Conservation (phyloP, 2,329 filamentous ascomycete genomes). For the Ceratocystis cacaofunesta region DNA sequence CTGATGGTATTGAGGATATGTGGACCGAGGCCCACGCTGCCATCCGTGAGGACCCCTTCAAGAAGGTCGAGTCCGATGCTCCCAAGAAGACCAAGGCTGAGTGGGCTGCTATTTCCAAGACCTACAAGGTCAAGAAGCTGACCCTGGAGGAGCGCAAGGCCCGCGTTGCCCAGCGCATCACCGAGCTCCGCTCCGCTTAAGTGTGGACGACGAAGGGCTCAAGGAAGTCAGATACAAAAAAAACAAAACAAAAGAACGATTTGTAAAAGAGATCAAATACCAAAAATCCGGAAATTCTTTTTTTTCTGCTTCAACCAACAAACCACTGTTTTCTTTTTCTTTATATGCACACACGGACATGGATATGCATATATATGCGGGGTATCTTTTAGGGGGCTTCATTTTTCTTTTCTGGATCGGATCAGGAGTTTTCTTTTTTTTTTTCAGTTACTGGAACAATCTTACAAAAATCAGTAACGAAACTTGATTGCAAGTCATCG, state of each 20-base stretch:
- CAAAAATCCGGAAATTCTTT: slow-evolving; percentile 4
- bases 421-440: background rate
- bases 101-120: slow-evolving; percentile 90
- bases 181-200: slow-evolving; percentile 43
- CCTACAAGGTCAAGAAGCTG: slow-evolving; percentile 67
- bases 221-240: slow-evolving; percentile 7
- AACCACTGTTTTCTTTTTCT: background rate
- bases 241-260: slow-evolving; percentile 15
- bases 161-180: slow-evolving; percentile 82
- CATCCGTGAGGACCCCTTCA: slow-evolving; percentile 96
- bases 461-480: no score
- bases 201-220: background rate
- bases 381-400: background rate
- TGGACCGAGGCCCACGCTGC: slow-evolving; percentile 89
- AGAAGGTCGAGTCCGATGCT: slow-evolving; percentile 62
- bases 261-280: slow-evolving; percentile 4
- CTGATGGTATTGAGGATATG: slow-evolving; percentile 90
- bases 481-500: no score
- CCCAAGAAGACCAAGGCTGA: slow-evolving; percentile 95
- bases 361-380: background rate
- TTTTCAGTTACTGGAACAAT: background rate
- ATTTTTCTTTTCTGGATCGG: no score
- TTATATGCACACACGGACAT: background rate
- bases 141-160: slow-evolving; percentile 69
- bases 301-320: background rate